These are phyloP conservation scores for Rhynchospora breviuscula DNA, from an alignment of 176 grass and related monocot genomes.

Conservation along the genomic window DNA sequence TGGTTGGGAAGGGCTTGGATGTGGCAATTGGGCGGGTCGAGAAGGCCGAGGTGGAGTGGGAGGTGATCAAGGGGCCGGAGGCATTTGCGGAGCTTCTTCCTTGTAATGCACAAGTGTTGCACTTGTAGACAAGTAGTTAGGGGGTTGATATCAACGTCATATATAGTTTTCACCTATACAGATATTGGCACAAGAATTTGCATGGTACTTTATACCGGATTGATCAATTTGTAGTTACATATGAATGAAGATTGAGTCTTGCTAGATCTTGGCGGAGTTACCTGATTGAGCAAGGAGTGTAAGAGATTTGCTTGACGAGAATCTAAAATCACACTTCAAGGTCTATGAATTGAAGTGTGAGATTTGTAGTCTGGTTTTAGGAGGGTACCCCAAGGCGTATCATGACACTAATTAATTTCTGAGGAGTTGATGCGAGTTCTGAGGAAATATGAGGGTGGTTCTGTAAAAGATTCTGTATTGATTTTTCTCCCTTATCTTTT, in stretches of 20 bases:
- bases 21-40: constrained; percentile 42
- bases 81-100: constrained; percentile 67
- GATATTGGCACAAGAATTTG: neutral
- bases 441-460: neutral
- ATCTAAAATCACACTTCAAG: constrained; percentile 3
- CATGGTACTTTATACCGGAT: neutral
- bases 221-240: neutral
- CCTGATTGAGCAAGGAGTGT: neutral
- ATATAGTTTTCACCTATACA: neutral
- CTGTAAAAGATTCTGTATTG: neutral
- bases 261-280: neutral
- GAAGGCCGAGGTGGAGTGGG: constrained; percentile 52
- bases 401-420: too few relatives aligned
- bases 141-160: neutral
- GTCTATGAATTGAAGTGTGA: too few relatives aligned
- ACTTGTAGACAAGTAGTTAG: constrained; percentile 30
- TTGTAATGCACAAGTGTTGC: constrained; percentile 78
- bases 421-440: neutral
- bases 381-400: neutral
- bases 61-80: constrained; percentile 69
- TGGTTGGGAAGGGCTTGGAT: constrained; percentile 69
- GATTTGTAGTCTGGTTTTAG: neutral
- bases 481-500: neutral
- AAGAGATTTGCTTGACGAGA: neutral
- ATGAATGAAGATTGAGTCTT: neutral